phyloP scores from a whole-genome alignment of 1,139 yeast species.

The Scheffersomyces stambukii region DNA sequence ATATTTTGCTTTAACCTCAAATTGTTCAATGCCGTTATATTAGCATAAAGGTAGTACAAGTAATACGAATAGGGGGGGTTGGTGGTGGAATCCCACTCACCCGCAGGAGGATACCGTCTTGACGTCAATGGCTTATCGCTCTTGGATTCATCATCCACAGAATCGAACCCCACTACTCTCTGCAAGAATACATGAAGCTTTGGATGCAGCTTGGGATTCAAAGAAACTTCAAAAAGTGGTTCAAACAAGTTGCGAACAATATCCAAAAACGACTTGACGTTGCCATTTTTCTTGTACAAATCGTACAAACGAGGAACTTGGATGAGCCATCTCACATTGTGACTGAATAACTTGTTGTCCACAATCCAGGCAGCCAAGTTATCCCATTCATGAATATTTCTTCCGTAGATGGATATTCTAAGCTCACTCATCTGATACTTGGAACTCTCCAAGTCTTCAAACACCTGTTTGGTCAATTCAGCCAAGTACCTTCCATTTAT shows the following conservation, averaged over 20 bases:
- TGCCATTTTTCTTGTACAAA: slow-evolving; percentile 73
- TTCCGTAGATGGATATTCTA: slow-evolving; percentile 90
- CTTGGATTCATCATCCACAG: slow-evolving; percentile 97
- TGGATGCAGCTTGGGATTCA: slow-evolving; percentile 81
- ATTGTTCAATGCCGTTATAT: slow-evolving; percentile 78
- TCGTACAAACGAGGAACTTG: slow-evolving; percentile 95
- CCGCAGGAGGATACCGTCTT: slow-evolving; percentile 77
- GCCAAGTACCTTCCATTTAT: slow-evolving; percentile 87
- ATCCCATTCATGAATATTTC: slow-evolving; percentile 90
- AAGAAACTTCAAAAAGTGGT: slow-evolving; percentile 90
- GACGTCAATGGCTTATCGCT: slow-evolving; percentile 71
- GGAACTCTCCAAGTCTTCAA: slow-evolving; percentile 88
- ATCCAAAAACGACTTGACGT: slow-evolving; percentile 70
- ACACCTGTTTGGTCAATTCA: slow-evolving; percentile 88
- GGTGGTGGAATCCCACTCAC: slow-evolving; percentile 67
- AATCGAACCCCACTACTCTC: slow-evolving; percentile 95
- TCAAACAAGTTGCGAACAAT: slow-evolving; percentile 72
- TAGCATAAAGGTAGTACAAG: slow-evolving; percentile 82
- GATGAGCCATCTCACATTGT: slow-evolving; percentile 94
- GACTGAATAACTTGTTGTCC: slow-evolving; percentile 86
- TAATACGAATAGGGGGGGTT: slow-evolving; percentile 99
- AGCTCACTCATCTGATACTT: slow-evolving; percentile 97
- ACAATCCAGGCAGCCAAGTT: slow-evolving; percentile 92
- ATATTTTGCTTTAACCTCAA: slow-evolving; percentile 71
- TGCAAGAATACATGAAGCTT: slow-evolving; percentile 83